Percentiles rank a stretch among this genome's conserved stretches.
phyloP scores from a whole-genome alignment of 331 rosid genomes.

The Quercus tomentella region DNA sequence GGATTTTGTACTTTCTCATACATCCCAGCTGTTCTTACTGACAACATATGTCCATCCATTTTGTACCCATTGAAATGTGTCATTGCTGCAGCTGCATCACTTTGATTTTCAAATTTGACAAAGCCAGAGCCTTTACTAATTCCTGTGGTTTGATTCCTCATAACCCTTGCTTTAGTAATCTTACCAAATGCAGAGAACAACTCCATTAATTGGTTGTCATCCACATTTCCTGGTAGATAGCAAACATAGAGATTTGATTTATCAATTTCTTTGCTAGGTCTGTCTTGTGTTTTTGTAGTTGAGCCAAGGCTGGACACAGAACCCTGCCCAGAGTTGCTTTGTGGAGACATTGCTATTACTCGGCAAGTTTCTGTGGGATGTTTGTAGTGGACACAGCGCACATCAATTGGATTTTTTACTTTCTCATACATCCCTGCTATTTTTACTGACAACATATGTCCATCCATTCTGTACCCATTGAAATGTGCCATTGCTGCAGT shows the following conservation, averaged over 20 bases:
- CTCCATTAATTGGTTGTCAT: constrained; percentile 13
- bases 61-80: constrained; percentile 10
- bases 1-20: too few species aligned
- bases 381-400: not conserved
- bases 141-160: constrained; percentile 15
- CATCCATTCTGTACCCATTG: constrained; percentile 17
- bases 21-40: not conserved
- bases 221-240: constrained; percentile 2
- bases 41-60: constrained; percentile 13
- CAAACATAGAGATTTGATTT: constrained; percentile 19
- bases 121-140: constrained; percentile 18
- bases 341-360: not conserved
- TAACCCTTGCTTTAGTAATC: constrained; percentile 12
- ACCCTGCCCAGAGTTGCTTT: not conserved
- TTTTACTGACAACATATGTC: constrained; percentile 6
- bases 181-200: constrained; percentile 25
- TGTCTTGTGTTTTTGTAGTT: not conserved
- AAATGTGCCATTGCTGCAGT: not conserved
- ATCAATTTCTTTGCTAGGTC: constrained; percentile 5
- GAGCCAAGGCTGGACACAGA: not conserved
- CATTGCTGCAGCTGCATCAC: constrained; percentile 4
- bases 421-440: not conserved
- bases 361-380: not conserved
- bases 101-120: constrained; percentile 4
- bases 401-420: too few species aligned